Conservation (phyloP, 495 filamentous ascomycete species). For the Tuber melanosporum region DNA sequence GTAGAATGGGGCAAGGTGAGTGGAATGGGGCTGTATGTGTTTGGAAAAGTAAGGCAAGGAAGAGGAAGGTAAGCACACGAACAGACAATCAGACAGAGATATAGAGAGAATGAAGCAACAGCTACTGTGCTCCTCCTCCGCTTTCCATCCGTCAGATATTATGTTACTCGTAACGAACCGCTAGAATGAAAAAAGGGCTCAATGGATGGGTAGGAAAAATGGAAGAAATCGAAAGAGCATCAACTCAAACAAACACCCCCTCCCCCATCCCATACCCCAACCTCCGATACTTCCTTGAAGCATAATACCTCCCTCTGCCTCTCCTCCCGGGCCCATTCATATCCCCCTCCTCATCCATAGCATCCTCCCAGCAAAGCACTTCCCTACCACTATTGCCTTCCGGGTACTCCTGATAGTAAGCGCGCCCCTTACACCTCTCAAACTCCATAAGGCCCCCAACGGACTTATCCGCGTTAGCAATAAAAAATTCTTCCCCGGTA, state of each 20-base stretch:
- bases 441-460: conserved; percentile 78
- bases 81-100: background rate
- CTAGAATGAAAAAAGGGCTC: background rate
- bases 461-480: conserved; percentile 65
- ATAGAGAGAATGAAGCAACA: background rate
- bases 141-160: background rate
- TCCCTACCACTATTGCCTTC: background rate
- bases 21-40: background rate
- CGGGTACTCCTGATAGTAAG: conserved; percentile 32
- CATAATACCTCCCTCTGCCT: conserved; percentile 2
- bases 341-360: background rate
- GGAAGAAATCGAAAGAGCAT: background rate
- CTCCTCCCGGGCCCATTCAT: background rate
- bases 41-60: background rate
- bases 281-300: conserved; percentile 3
- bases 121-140: background rate
- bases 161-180: background rate
- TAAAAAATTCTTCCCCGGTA: conserved; percentile 63
- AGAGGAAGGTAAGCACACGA: background rate
- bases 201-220: background rate
- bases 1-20: background rate
- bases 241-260: conserved; percentile 1
- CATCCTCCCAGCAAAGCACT: background rate
- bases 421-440: conserved; percentile 53
- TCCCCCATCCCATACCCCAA: conserved; percentile 3